These are phyloP conservation scores for Fusarium metavorans DNA, from an alignment of 2,329 filamentous ascomycete genomes.

Conservation along the genomic window DNA sequence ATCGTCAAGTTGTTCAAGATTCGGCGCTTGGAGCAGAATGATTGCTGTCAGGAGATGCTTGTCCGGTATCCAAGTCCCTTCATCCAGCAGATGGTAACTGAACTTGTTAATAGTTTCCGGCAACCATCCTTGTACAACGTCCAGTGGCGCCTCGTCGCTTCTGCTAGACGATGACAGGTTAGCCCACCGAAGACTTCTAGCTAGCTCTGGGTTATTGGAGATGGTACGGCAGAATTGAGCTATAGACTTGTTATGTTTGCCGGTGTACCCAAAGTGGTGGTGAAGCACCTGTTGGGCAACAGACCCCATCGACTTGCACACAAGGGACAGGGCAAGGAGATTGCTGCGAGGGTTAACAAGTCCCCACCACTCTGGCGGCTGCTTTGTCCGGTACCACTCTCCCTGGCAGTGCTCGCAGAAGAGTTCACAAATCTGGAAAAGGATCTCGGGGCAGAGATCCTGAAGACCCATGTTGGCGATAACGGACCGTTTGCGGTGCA, in stretches of 20 bases:
- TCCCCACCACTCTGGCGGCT: neutral
- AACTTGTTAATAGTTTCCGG: neutral
- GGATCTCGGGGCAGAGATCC: neutral
- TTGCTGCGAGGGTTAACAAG: neutral
- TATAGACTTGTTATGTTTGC: rapidly evolving
- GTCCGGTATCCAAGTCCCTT: rapidly evolving
- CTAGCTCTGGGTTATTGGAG: neutral
- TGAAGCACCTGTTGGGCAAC: constrained; percentile 12
- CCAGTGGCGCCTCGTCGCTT: neutral
- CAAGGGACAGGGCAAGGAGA: neutral
- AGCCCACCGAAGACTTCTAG: neutral
- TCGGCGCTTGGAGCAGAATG: neutral
- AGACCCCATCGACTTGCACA: neutral
- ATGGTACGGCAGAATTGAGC: constrained; percentile 1
- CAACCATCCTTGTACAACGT: neutral
- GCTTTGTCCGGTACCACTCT: neutral
- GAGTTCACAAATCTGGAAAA: neutral
- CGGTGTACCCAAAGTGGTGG: neutral
- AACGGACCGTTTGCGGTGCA: neutral
- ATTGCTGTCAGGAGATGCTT: neutral
- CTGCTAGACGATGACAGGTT: neutral
- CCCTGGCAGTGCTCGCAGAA: neutral
- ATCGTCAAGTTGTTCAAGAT: neutral
- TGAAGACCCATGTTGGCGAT: neutral
- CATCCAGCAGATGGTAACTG: neutral